These are phyloP conservation scores for Suillus bovinus DNA, from an alignment of 768 basidiomycete genomes.

Conservation along the genomic window DNA sequence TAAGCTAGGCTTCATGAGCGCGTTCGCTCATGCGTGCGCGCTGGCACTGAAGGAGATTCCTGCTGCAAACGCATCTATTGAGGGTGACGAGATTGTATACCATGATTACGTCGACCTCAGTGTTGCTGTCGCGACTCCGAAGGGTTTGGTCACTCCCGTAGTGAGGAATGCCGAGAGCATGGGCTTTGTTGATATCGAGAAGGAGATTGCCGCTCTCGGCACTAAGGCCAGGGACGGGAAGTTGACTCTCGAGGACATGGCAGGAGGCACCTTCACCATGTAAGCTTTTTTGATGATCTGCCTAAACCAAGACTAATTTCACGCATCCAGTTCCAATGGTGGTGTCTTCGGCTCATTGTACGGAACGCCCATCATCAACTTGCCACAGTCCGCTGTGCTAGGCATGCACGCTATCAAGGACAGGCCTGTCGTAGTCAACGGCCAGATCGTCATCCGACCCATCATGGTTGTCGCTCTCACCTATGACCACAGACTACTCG, in stretches of 20 bases:
- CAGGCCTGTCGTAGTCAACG: constrained; percentile 85
- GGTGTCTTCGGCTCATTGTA: constrained; percentile 97
- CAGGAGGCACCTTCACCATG: constrained; percentile 99
- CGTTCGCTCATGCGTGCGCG: constrained; percentile 85
- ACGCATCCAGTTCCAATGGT: constrained; percentile 81
- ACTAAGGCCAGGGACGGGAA: constrained; percentile 96
- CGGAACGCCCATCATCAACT: constrained; percentile 99
- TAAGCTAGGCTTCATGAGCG: constrained; percentile 98
- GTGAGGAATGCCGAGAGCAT: constrained; percentile 87
- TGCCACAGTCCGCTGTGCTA: constrained; percentile 92
- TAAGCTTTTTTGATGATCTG: constrained; percentile 39
- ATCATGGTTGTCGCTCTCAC: constrained; percentile 95
- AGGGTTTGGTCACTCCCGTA: constrained; percentile 95
- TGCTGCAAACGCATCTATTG: constrained; percentile 91
- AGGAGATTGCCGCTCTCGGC: constrained; percentile 86
- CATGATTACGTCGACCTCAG: constrained; percentile 90
- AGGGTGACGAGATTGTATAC: constrained; percentile 93
- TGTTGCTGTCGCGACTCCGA: constrained; percentile 96
- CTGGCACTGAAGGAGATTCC: constrained; percentile 92
- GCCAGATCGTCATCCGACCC: constrained; percentile 94
- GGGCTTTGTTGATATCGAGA: constrained; percentile 90
- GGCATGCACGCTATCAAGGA: constrained; percentile 98
- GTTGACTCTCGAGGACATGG: constrained; percentile 96
- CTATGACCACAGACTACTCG: constrained; percentile 94
- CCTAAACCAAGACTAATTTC: background rate